These are phyloP conservation scores for Stagonosporopsis chrysanthemi DNA, from an alignment of 2,329 filamentous ascomycete genomes.

Conservation along the genomic window DNA sequence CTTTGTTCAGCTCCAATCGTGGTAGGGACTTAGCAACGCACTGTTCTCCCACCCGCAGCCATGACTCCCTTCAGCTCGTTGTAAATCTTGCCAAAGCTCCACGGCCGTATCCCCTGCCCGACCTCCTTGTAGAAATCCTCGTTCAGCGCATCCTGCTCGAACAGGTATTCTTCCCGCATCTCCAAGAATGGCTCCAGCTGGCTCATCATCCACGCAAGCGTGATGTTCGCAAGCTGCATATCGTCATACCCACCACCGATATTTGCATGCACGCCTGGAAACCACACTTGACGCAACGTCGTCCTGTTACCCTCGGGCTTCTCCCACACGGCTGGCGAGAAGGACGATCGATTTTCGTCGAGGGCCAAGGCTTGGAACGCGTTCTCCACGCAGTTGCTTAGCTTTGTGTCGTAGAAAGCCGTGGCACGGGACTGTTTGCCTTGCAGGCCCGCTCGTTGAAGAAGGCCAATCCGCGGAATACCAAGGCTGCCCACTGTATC, in stretches of 20 bases:
- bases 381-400: slow-evolving; percentile 55
- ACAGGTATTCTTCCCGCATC: slow-evolving; percentile 56
- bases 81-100: slow-evolving; percentile 57
- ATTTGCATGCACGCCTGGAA: slow-evolving; percentile 62
- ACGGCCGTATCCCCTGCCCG: slow-evolving; percentile 54
- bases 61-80: slow-evolving; percentile 57
- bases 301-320: slow-evolving; percentile 55
- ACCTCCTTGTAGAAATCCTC: slow-evolving; percentile 54
- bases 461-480: slow-evolving; percentile 54
- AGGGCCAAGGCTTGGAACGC: slow-evolving; percentile 65
- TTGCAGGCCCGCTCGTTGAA: slow-evolving; percentile 48
- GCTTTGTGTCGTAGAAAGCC: slow-evolving; percentile 58
- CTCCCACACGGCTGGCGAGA: slow-evolving; percentile 62
- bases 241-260: slow-evolving; percentile 59
- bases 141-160: slow-evolving; percentile 57
- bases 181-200: slow-evolving; percentile 59
- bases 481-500: slow-evolving; percentile 59
- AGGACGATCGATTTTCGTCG: slow-evolving; percentile 61
- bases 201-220: slow-evolving; percentile 65
- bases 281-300: slow-evolving; percentile 62
- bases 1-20: not conserved
- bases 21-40: slow-evolving; percentile 23
- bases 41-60: slow-evolving; percentile 54
- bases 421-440: slow-evolving; percentile 48
- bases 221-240: slow-evolving; percentile 59